Evolutionary conservation across 306 rosid genomes (phyloP).

Genomic region (Gastrolobium bilobum): DNA sequence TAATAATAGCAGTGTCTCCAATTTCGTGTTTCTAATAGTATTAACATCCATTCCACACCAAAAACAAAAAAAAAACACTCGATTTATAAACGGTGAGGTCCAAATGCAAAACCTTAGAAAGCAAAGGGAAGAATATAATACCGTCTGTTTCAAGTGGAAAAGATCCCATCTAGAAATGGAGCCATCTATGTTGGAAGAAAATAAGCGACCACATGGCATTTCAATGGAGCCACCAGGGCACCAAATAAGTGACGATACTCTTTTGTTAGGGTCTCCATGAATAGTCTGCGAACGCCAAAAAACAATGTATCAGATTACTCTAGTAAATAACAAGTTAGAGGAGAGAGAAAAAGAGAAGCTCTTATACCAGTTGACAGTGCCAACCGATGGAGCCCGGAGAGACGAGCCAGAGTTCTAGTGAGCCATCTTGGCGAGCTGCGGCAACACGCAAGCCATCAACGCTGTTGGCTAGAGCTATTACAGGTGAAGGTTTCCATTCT

Average conservation of each 20-base stretch:
- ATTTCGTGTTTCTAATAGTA: background rate
- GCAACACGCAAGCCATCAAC: slow-evolving; percentile 84
- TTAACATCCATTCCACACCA: background rate
- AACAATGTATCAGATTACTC: background rate
- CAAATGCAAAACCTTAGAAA: background rate
- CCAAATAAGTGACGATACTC: slow-evolving; percentile 90
- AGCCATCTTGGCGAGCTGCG: slow-evolving; percentile 90
- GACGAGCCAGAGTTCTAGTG: slow-evolving; percentile 97
- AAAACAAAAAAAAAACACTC: background rate
- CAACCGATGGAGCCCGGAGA: slow-evolving; percentile 94
- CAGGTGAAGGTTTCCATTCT: slow-evolving; percentile 89
- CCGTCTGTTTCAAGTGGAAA: slow-evolving; percentile 82
- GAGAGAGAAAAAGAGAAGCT: background rate
- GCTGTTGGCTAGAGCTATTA: slow-evolving; percentile 84
- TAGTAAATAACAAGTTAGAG: background rate
- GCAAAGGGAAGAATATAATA: background rate
- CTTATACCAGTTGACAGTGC: slow-evolving; percentile 93
- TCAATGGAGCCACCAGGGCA: slow-evolving; percentile 66
- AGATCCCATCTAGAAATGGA: slow-evolving; percentile 89
- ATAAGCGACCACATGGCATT: slow-evolving; percentile 72
- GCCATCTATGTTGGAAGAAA: slow-evolving; percentile 86
- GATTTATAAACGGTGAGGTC: background rate
- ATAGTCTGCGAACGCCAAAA: slow-evolving; percentile 63
- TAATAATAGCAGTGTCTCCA: background rate
- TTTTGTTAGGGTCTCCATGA: slow-evolving; percentile 72